Evolutionary conservation across 2,329 filamentous ascomycete genomes (phyloP).

Genomic region (Fusarium sarcochroum): DNA sequence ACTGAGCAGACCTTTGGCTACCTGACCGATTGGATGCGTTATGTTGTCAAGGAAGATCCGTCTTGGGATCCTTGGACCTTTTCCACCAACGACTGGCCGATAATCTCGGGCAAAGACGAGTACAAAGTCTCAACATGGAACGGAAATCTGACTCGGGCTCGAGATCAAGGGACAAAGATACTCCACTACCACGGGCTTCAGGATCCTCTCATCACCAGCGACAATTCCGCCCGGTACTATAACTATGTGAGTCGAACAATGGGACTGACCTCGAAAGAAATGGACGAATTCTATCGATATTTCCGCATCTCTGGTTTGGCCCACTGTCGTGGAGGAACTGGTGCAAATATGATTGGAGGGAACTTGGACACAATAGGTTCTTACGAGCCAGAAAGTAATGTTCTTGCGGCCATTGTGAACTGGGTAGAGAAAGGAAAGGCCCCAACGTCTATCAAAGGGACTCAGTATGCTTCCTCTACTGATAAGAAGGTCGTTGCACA

Average conservation of each 20-base stretch:
- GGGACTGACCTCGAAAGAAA: constrained; percentile 43
- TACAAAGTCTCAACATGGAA: constrained; percentile 57
- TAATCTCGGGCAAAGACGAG: constrained; percentile 49
- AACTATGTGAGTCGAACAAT: constrained; percentile 39
- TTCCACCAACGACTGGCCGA: constrained; percentile 40
- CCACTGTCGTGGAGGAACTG: constrained; percentile 63
- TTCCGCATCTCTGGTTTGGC: constrained; percentile 66
- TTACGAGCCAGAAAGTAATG: background rate
- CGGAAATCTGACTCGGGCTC: constrained; percentile 57
- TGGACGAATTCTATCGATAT: constrained; percentile 65
- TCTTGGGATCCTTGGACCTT: constrained; percentile 47
- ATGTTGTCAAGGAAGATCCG: constrained; percentile 58
- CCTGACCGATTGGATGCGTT: constrained; percentile 50
- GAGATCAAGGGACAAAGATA: constrained; percentile 58
- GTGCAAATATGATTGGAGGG: constrained; percentile 55
- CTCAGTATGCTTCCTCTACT: background rate
- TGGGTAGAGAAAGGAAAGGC: background rate
- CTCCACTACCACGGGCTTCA: constrained; percentile 60
- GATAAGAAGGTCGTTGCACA: background rate
- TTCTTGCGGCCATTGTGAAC: background rate
- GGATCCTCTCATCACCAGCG: constrained; percentile 26
- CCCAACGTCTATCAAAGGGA: background rate
- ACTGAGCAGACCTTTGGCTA: constrained; percentile 4
- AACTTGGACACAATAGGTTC: constrained; percentile 29
- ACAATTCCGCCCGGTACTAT: constrained; percentile 44